Conservation (phyloP, 2,329 filamentous ascomycete species). For the Aspergillus pseudonomiae region DNA sequence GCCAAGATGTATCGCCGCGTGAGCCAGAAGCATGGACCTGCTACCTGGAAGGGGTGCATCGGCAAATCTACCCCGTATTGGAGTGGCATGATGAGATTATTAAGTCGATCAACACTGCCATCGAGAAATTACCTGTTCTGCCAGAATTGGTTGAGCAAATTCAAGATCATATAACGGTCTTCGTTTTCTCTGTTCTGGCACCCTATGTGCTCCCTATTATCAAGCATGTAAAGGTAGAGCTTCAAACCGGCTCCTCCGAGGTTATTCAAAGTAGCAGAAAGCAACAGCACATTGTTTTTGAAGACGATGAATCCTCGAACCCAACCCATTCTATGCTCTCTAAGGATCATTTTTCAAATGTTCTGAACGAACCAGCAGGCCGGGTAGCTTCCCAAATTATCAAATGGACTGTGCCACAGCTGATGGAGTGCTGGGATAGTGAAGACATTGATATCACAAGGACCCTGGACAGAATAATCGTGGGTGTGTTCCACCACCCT, state of each 20-base stretch:
- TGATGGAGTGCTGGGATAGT: conserved; percentile 87
- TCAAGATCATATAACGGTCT: conserved; percentile 83
- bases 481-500: conserved; percentile 85
- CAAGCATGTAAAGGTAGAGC: conserved; percentile 81
- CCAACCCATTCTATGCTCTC: conserved; percentile 95
- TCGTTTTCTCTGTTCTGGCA: conserved; percentile 88
- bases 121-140: conserved; percentile 83
- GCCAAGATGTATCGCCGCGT: conserved; percentile 72
- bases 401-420: conserved; percentile 83
- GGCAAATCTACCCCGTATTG: conserved; percentile 85
- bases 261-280: conserved; percentile 83
- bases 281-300: conserved; percentile 85
- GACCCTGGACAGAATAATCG: conserved; percentile 74
- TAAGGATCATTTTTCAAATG: conserved; percentile 92
- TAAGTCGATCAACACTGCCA: conserved; percentile 73
- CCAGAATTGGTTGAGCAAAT: conserved; percentile 84
- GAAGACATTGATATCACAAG: conserved; percentile 69
- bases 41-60: conserved; percentile 73
- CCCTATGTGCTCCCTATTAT: conserved; percentile 87
- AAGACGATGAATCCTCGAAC: conserved; percentile 74
- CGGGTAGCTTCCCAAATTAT: conserved; percentile 78
- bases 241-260: conserved; percentile 81
- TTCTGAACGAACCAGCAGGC: conserved; percentile 86
- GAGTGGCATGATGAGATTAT: conserved; percentile 90
- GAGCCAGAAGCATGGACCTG: conserved; percentile 81